A percentile compares a stretch with the other conserved stretches of the same genome.
These are phyloP conservation scores for Afroboletus lepidellus DNA, from an alignment of 1,284 basidiomycete genomes.

Conservation along the genomic window DNA sequence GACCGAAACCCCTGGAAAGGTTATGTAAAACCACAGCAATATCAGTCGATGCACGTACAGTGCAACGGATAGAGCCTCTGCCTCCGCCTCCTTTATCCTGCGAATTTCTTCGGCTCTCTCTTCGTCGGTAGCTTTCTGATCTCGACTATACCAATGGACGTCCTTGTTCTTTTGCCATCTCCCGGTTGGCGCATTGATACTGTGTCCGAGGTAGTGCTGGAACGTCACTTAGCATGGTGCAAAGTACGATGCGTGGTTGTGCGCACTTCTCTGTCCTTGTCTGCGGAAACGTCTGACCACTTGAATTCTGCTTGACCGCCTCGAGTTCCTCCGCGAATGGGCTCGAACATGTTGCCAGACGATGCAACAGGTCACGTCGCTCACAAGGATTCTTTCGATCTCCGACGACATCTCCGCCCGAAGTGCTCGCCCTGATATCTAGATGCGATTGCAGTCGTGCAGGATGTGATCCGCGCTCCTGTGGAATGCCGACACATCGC, in stretches of 20 bases:
- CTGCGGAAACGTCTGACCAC: conserved; percentile 86
- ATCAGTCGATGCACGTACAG: conserved; percentile 49
- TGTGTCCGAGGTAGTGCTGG: conserved; percentile 88
- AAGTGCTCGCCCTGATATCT: conserved; percentile 14
- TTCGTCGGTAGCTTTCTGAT: conserved; percentile 42
- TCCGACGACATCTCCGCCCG: conserved; percentile 23
- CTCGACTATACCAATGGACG: conserved; percentile 88
- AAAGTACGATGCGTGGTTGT: background rate
- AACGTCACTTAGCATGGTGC: conserved; percentile 2
- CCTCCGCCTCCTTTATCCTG: conserved; percentile 82
- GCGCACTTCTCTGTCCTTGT: conserved; percentile 85
- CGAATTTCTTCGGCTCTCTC: conserved; percentile 70
- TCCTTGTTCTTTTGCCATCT: conserved; percentile 96
- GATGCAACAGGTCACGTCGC: background rate
- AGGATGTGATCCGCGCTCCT: conserved; percentile 22
- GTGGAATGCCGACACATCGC: conserved; percentile 22
- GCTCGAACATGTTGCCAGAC: conserved; percentile 66
- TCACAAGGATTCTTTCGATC: conserved; percentile 4
- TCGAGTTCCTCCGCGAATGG: conserved; percentile 79
- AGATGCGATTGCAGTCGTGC: conserved; percentile 1
- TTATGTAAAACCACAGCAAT: background rate
- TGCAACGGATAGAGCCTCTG: conserved; percentile 79
- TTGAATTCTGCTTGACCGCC: conserved; percentile 91
- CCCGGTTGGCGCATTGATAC: conserved; percentile 89
- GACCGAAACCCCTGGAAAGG: conserved; percentile 70